phyloP scores from a whole-genome alignment of 2,329 filamentous ascomycete genomes.

The Phaeosphaeriaceae sp. region DNA sequence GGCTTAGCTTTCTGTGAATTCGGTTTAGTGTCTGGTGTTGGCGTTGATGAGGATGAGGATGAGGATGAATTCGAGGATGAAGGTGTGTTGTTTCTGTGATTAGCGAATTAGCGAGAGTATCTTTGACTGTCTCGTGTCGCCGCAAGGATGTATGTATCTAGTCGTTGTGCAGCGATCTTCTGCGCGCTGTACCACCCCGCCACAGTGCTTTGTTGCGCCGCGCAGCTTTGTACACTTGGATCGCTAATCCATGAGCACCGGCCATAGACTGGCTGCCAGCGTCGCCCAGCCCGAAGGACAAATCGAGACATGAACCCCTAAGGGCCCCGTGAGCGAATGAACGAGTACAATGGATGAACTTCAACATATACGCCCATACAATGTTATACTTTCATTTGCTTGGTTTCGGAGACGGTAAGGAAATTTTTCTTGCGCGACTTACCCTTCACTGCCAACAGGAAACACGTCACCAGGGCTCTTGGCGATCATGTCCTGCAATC shows the following conservation, averaged over 20 bases:
- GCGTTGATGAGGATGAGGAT: not conserved
- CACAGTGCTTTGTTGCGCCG: not conserved
- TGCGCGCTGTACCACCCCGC: too few relatives aligned
- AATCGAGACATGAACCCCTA: not conserved
- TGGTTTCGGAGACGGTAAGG: not conserved
- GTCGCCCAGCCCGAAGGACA: not conserved
- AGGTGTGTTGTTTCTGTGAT: not conserved
- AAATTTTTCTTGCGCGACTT: not conserved
- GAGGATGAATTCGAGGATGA: not conserved
- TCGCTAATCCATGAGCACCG: not conserved
- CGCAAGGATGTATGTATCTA: too few relatives aligned
- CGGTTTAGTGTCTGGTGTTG: not conserved
- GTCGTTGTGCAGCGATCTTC: not conserved
- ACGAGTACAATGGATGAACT: not conserved
- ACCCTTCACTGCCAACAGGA: constrained; percentile 10
- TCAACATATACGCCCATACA: not conserved
- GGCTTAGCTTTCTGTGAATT: not conserved
- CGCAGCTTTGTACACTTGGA: not conserved
- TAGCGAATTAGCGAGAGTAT: not conserved
- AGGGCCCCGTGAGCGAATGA: not conserved
- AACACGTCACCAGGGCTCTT: constrained; percentile 14
- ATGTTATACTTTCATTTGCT: not conserved
- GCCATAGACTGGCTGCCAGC: not conserved
- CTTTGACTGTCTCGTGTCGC: too few relatives aligned
- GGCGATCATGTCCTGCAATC: constrained; percentile 17